Evolutionary conservation across 2,329 filamentous ascomycete genomes (phyloP), one percentile per base, ranked within the genome.

Genomic region (Monilinia vaccinii-corymbosi): DNA sequence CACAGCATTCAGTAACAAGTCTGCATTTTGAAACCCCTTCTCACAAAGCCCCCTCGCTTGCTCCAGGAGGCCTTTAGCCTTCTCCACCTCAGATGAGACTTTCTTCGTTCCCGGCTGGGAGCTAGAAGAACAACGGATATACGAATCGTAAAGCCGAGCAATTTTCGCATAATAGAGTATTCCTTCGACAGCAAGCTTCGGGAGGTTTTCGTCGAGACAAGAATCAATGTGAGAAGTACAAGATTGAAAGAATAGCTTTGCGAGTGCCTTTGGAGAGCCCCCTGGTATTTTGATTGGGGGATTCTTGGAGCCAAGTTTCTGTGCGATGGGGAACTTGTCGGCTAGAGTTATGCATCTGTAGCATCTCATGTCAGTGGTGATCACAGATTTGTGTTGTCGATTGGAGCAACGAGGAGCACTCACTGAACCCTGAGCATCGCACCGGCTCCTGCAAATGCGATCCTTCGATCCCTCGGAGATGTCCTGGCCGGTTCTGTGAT

Each of bases 101-200:
- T 65, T 10, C 60, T 34, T 16, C 4, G 6, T 9, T 16, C 10
- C 31, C 7, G 31, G 6, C 21, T 40, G 14, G 2, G 34, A 23
- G 18, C 10, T 9, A 23, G 47, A 23, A 2, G 52, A 50, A 62
- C 53, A 31, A 16, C 28, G 34, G 57, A 49, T 58, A 58, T 65
- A 50, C 58, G 66, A 64, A 16, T 66, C 58, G n/a, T 70, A 68
- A 10, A 69, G 60, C 18, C 65, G 66, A 5, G 68, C 65, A 14
- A 74, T 67, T 0, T 65, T 66, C 5, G 71, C 70, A 62, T 71
- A 75, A 48, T 69, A 70, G 4, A 76, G 60, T 2, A 64, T 65
- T 3, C 70, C 67, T 63, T 75, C 73, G 16, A 76, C 73, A 1
- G 68, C 69, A 4, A 75, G 66, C 34, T 73, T 75, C 0, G 75